Evolutionary conservation across 257 asterid species (phyloP).

Genomic region (Solanum clarkiae): DNA sequence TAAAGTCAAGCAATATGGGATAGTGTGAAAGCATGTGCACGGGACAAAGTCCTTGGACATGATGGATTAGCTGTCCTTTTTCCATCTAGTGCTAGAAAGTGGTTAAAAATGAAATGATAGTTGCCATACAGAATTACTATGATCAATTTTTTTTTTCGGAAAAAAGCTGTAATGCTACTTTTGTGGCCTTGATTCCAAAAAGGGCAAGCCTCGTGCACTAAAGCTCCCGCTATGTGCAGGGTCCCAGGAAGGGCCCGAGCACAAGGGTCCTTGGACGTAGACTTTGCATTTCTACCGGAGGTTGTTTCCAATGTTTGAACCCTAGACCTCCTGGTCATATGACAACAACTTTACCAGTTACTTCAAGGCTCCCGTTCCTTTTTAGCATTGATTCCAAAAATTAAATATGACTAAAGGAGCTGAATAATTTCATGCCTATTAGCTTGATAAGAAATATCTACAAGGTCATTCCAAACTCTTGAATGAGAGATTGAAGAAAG

Average conservation of each 20-base stretch:
- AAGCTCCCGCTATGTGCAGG: too few species aligned
- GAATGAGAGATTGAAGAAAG: not conserved
- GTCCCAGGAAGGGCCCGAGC: too few species aligned
- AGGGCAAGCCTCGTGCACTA: too few species aligned
- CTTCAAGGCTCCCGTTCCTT: too few species aligned
- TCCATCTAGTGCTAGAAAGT: not conserved
- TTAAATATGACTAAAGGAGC: too few species aligned
- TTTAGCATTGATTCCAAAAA: not conserved
- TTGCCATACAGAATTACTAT: not conserved
- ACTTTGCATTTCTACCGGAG: too few species aligned
- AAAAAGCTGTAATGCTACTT: not conserved
- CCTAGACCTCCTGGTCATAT: too few species aligned
- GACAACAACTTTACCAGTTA: too few species aligned
- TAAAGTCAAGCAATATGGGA: not conserved
- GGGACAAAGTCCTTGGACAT: not conserved
- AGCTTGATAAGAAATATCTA: not conserved
- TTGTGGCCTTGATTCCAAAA: too few species aligned
- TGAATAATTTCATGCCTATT: not conserved
- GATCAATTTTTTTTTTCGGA: not conserved
- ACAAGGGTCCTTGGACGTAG: too few species aligned
- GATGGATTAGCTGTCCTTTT: not conserved
- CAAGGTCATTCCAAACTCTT: not conserved
- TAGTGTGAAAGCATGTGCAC: not conserved
- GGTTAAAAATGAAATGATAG: not conserved
- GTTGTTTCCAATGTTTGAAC: too few species aligned